Conservation (phyloP, 2,329 filamentous ascomycete species). For the Aspergillus fumigatus region DNA sequence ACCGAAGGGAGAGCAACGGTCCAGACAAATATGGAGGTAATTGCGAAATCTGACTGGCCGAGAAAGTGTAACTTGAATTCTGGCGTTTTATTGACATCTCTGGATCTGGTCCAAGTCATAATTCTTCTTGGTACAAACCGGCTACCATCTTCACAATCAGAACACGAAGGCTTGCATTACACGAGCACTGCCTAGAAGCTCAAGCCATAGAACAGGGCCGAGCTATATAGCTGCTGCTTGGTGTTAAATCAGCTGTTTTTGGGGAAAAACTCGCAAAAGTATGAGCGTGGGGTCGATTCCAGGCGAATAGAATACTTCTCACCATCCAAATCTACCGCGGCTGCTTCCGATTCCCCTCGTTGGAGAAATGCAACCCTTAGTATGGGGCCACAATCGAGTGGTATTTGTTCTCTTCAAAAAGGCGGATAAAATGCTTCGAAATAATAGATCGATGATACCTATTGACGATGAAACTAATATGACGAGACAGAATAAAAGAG, state of each 20-base stretch:
- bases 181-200: background rate
- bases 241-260: too few relatives aligned
- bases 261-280: background rate
- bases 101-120: too few relatives aligned
- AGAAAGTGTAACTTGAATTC: background rate
- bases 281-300: background rate
- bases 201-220: too few relatives aligned
- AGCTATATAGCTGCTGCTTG: too few relatives aligned
- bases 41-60: background rate
- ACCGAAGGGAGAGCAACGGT: background rate
- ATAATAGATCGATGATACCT: background rate
- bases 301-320: background rate
- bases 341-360: background rate
- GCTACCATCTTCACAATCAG: background rate
- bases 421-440: background rate
- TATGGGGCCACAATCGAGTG: background rate
- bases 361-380: background rate
- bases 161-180: background rate
- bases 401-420: background rate
- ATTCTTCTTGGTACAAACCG: background rate
- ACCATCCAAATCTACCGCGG: background rate
- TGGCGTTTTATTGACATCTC: background rate
- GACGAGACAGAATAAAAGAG: background rate
- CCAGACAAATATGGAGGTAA: background rate
- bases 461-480: background rate